Conservation (phyloP, 1,284 basidiomycete genomes). For the Trichosporon inkin region DNA sequence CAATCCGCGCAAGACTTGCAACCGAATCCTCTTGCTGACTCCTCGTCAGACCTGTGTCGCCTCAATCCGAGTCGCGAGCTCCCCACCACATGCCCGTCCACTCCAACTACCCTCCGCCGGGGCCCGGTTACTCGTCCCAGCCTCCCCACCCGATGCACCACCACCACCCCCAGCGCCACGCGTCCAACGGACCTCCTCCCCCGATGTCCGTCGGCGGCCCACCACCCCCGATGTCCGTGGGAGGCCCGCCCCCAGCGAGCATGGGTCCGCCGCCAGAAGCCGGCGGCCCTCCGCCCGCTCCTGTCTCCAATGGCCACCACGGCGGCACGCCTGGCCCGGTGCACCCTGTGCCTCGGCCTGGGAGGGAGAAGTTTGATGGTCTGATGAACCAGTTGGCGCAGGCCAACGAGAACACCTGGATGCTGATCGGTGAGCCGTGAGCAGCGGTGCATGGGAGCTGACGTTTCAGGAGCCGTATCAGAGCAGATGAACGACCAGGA, state of each 20-base stretch:
- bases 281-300: slow-evolving; percentile 15
- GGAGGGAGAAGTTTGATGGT: slow-evolving; percentile 39
- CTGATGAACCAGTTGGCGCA: slow-evolving; percentile 55
- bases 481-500: slow-evolving; percentile 88
- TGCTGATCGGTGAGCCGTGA: slow-evolving; percentile 67
- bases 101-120: slow-evolving; percentile 22
- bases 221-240: slow-evolving; percentile 25
- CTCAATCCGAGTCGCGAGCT: slow-evolving; percentile 17
- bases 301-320: slow-evolving; percentile 31
- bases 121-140: slow-evolving; percentile 20
- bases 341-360: slow-evolving; percentile 25
- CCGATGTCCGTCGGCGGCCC: slow-evolving; percentile 25
- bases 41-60: slow-evolving; percentile 11
- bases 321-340: slow-evolving; percentile 15
- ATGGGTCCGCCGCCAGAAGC: slow-evolving; percentile 25
- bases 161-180: slow-evolving; percentile 28
- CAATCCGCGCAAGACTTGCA: not conserved
- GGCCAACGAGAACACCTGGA: slow-evolving; percentile 89
- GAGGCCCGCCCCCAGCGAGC: slow-evolving; percentile 19
- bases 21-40: not conserved
- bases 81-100: slow-evolving; percentile 25
- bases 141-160: slow-evolving; percentile 25
- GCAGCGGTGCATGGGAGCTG: not conserved
- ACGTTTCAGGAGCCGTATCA: slow-evolving; percentile 67
- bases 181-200: slow-evolving; percentile 31